A percentile compares a stretch with the other conserved stretches of the same genome.
Conservation (phyloP, 352 stramenopile genomes). For the Halophytophthora polymorphica region DNA sequence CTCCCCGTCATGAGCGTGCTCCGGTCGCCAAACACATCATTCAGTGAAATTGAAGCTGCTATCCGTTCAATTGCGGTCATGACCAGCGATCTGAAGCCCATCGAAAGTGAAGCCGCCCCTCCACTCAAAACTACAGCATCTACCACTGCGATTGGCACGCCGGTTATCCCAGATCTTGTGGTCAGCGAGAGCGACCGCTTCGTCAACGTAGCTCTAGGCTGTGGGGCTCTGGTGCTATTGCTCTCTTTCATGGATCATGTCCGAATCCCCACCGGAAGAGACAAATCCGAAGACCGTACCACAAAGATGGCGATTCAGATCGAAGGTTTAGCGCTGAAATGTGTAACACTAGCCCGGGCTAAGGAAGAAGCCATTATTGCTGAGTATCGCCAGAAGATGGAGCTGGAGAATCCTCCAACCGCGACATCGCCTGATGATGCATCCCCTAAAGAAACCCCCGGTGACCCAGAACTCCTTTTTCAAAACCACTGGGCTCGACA, state of each 20-base stretch:
- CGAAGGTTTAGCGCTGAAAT: constrained; percentile 23
- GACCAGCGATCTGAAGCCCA: constrained; percentile 17
- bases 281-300: constrained; percentile 4
- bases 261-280: constrained; percentile 11
- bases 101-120: constrained; percentile 6
- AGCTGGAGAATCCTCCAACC: not conserved
- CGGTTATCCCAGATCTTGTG: constrained; percentile 16
- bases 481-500: constrained; percentile 36
- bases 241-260: constrained; percentile 39
- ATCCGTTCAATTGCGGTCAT: constrained; percentile 27
- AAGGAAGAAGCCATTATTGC: constrained; percentile 15
- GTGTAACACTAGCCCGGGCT: constrained; percentile 25
- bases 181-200: constrained; percentile 35
- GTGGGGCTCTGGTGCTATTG: constrained; percentile 39
- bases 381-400: constrained; percentile 13
- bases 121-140: not conserved
- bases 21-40: constrained; percentile 30
- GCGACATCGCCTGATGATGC: not conserved
- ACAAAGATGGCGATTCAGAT: constrained; percentile 15
- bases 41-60: constrained; percentile 47
- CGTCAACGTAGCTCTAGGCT: constrained; percentile 31
- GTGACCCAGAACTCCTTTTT: constrained; percentile 21
- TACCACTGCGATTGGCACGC: not conserved
- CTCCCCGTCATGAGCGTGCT: constrained; percentile 38
- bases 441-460: not conserved